These are phyloP conservation scores for Fonsecaea monophora DNA, from an alignment of 2,329 filamentous ascomycete genomes.

Conservation along the genomic window DNA sequence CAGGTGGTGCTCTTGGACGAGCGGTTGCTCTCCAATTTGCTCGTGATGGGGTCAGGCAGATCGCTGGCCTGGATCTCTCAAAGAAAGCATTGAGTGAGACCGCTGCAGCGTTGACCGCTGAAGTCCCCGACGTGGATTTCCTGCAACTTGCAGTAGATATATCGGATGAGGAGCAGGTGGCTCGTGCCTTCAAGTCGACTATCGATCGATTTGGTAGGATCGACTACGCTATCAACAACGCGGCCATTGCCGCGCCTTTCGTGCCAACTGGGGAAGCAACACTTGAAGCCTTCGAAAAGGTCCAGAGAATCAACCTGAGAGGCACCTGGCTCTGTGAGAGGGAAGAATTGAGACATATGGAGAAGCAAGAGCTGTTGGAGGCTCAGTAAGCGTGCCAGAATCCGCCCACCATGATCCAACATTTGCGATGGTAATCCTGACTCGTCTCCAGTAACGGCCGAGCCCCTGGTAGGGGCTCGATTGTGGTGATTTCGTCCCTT, in stretches of 20 bases:
- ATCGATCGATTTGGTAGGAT: slow-evolving; percentile 52
- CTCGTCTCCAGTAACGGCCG: slow-evolving; percentile 39
- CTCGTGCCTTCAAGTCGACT: not conserved
- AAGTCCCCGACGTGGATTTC: slow-evolving; percentile 18
- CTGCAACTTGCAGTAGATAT: slow-evolving; percentile 17
- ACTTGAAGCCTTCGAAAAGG: slow-evolving; percentile 57
- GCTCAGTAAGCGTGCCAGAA: slow-evolving; percentile 29
- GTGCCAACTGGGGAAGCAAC: slow-evolving; percentile 57
- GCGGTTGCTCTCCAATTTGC: slow-evolving; percentile 54
- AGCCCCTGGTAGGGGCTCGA: slow-evolving; percentile 52
- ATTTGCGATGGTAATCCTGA: not conserved
- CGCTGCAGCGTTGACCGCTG: slow-evolving; percentile 7
- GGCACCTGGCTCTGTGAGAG: slow-evolving; percentile 58
- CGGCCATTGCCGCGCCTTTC: slow-evolving; percentile 57
- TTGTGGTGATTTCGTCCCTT: slow-evolving; percentile 63
- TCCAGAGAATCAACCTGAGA: slow-evolving; percentile 63
- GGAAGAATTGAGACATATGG: slow-evolving; percentile 54
- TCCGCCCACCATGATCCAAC: not conserved
- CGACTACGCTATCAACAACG: slow-evolving; percentile 65
- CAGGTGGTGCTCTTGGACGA: slow-evolving; percentile 56
- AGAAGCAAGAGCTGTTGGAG: slow-evolving; percentile 53
- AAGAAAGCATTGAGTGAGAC: slow-evolving; percentile 12
- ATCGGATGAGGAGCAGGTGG: slow-evolving; percentile 13
- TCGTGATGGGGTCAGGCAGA: slow-evolving; percentile 15
- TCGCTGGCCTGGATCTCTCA: slow-evolving; percentile 17